Base-by-base conservation (phyloP, 2,329 filamentous ascomycete genomes). In the Fusarium annulatum region DNA sequence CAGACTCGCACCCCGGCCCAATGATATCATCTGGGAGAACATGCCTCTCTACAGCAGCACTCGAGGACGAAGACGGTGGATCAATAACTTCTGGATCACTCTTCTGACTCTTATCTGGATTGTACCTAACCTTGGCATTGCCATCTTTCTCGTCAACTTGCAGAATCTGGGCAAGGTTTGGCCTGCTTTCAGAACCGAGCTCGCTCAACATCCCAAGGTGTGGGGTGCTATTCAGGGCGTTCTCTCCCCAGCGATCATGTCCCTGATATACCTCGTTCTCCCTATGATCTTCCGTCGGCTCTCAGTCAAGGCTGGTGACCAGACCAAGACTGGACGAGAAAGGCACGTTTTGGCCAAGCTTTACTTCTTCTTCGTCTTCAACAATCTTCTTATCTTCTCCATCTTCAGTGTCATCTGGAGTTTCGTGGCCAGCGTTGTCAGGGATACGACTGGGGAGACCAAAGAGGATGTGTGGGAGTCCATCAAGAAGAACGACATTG, bases 1-100 rank as follows among this genome's bases (percentile, higher is more conserved):
- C 62, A 87, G 85, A 10, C 87, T 98, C 19, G 95, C 96, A 2
- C 95, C 96, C 5, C 90, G 91, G 66, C 96, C 96, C 7, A 94
- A 93, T 79, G 96, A 98, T 80, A 89, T 99, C 60, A 97, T 99
- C 73, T 99, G 96, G 96, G 92, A 94, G 80, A 99, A 99, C 78
- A 89, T 99, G 85, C 88, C 90, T 10, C 85, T 98, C 64, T 89
- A 87, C 21, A 91, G 91, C 43, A 85, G 89, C 34, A 88, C 91
- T 2, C 90, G 95, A 60, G 88, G 88, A 70, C 93, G 92, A 84
- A 92, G 92, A 76, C 88, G 92, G 43, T 88, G 96, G 70, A 87
- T 94, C 77, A 97, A 96, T 83, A 93, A 93, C 68, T 82, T 97
- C 63, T 98, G 95, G 94, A 92, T 97, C 46, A 85, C 89, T 7